Evolutionary conservation across 768 basidiomycete species (phyloP).

Genomic region (Lentinula guzmanii): DNA sequence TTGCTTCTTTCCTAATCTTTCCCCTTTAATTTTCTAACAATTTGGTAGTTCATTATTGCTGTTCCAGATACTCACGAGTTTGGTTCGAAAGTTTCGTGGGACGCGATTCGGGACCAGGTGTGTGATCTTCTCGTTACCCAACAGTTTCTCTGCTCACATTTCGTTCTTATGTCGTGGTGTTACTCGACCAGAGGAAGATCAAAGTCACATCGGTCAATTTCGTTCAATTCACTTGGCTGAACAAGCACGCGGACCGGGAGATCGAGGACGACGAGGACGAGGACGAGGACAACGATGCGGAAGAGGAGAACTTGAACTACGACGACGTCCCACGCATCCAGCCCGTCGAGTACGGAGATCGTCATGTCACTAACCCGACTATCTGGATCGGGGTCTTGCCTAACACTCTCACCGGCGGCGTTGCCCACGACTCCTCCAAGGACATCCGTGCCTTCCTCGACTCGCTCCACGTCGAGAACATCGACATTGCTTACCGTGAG

Average conservation of each 20-base stretch:
- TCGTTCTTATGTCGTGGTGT: conserved; percentile 16
- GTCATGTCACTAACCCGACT: conserved; percentile 14
- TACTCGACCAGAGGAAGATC: conserved; percentile 16
- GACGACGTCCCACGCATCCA: background rate
- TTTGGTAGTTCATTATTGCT: too few species aligned
- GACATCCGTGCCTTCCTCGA: conserved; percentile 21
- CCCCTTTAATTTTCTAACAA: too few species aligned
- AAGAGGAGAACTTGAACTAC: background rate
- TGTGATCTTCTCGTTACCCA: conserved; percentile 17
- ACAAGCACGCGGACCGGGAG: conserved; percentile 10
- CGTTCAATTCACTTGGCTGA: conserved; percentile 14
- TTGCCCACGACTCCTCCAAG: conserved; percentile 17
- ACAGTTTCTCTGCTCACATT: conserved; percentile 16
- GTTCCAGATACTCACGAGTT: conserved; percentile 15
- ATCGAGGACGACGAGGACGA: conserved; percentile 3
- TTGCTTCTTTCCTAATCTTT: too few species aligned
- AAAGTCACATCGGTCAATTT: conserved; percentile 12
- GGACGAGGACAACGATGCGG: background rate
- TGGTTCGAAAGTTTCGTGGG: conserved; percentile 15
- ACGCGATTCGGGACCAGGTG: conserved; percentile 16
- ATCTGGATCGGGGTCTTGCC: conserved; percentile 25
- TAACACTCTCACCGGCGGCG: conserved; percentile 14
- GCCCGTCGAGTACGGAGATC: background rate
- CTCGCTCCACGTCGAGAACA: conserved; percentile 18
- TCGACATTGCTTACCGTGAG: conserved; percentile 24